A percentile compares a stretch with the other conserved stretches of the same genome.
Evolutionary conservation across 805 yeast genomes (phyloP).

Genomic region (Aciculoconidium aculeatum): DNA sequence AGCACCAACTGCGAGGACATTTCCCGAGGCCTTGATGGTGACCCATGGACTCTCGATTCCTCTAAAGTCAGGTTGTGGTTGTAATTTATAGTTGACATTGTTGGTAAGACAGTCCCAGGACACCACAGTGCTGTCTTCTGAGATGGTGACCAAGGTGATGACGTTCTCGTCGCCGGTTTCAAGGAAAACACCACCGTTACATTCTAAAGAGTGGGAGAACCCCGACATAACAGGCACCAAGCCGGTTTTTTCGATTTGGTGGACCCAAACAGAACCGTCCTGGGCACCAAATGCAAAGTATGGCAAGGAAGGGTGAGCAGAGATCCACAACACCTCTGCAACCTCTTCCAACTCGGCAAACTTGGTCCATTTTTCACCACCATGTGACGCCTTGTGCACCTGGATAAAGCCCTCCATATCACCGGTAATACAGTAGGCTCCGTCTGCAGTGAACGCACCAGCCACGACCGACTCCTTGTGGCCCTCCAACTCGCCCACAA

Average conservation of each 20-base stretch:
- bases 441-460: conserved; percentile 80
- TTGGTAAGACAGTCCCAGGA: conserved; percentile 87
- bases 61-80: conserved; percentile 55
- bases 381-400: conserved; percentile 63
- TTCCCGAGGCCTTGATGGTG: conserved; percentile 49
- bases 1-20: conserved; percentile 72
- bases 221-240: conserved; percentile 73
- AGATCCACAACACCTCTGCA: conserved; percentile 84
- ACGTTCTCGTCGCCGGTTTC: conserved; percentile 46
- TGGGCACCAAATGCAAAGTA: conserved; percentile 87
- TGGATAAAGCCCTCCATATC: conserved; percentile 91
- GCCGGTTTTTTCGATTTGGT: conserved; percentile 53
- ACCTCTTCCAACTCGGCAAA: conserved; percentile 74
- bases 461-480: conserved; percentile 85
- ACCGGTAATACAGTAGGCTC: conserved; percentile 75
- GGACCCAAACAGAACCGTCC: conserved; percentile 95
- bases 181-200: conserved; percentile 75
- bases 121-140: conserved; percentile 82
- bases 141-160: conserved; percentile 62
- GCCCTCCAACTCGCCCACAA: conserved; percentile 70
- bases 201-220: conserved; percentile 73
- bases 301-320: conserved; percentile 70
- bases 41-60: conserved; percentile 89
- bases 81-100: conserved; percentile 60
- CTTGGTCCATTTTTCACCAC: conserved; percentile 79